Conservation (phyloP, 2,329 filamentous ascomycete species). For the Myriosclerotinia duriaeana region DNA sequence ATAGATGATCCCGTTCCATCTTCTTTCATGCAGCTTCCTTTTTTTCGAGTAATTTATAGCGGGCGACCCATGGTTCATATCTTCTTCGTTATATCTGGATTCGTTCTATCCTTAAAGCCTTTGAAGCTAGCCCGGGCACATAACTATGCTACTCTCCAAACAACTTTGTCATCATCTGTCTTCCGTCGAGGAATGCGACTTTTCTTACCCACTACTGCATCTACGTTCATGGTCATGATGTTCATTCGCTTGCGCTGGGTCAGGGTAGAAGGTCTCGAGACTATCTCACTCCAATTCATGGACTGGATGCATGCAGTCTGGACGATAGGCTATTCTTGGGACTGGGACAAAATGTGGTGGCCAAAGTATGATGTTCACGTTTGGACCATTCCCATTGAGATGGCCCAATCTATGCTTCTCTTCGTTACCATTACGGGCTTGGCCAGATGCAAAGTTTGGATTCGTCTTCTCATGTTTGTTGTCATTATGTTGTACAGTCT, state of each 20-base stretch:
- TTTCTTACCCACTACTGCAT: slow-evolving; percentile 43
- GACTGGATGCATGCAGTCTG: slow-evolving; percentile 23
- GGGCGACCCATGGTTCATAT: slow-evolving; percentile 52
- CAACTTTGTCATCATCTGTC: slow-evolving; percentile 48
- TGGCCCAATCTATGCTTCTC: slow-evolving; percentile 37
- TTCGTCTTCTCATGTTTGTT: slow-evolving; percentile 32
- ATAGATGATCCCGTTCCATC: slow-evolving; percentile 40
- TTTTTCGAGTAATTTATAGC: slow-evolving; percentile 47
- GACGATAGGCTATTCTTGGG: slow-evolving; percentile 22
- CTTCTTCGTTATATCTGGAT: slow-evolving; percentile 54
- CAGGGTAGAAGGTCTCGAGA: background rate
- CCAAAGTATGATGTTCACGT: slow-evolving; percentile 26
- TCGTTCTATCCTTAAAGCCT: slow-evolving; percentile 48
- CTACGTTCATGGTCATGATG: slow-evolving; percentile 24
- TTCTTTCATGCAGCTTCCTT: slow-evolving; percentile 48
- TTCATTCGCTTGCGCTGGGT: slow-evolving; percentile 10
- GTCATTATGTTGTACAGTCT: slow-evolving; percentile 35
- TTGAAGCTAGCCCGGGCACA: slow-evolving; percentile 45
- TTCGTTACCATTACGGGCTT: slow-evolving; percentile 36
- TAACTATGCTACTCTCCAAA: slow-evolving; percentile 43
- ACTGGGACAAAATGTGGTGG: slow-evolving; percentile 24
- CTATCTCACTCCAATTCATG: slow-evolving; percentile 5
- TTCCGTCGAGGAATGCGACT: slow-evolving; percentile 51
- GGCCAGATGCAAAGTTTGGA: slow-evolving; percentile 32
- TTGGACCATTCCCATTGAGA: slow-evolving; percentile 40